A percentile compares a stretch with the other conserved stretches of the same genome.
Conservation (phyloP, 2,329 filamentous ascomycete genomes). For the Thermothelomyces thermophilus region DNA sequence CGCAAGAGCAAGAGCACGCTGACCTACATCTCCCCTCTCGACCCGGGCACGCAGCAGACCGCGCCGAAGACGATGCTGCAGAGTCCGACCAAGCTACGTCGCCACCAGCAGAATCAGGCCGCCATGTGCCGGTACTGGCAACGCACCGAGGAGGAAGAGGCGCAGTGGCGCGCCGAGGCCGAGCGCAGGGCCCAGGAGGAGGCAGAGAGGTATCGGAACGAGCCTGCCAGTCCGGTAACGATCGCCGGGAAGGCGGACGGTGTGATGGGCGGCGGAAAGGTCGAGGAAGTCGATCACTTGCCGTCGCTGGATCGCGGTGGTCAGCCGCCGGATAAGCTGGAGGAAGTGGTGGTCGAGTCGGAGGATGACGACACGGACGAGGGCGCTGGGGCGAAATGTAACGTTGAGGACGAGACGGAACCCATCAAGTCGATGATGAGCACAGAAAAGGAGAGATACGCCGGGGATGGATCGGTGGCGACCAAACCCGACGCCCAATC, state of each 20-base stretch:
- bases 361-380: slow-evolving; percentile 14
- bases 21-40: slow-evolving; percentile 24
- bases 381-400: slow-evolving; percentile 12
- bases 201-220: slow-evolving; percentile 23
- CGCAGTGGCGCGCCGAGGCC: slow-evolving; percentile 22
- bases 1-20: slow-evolving; percentile 26
- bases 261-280: slow-evolving; percentile 5
- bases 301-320: slow-evolving; percentile 4
- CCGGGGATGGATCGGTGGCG: background rate
- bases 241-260: background rate
- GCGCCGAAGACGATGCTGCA: slow-evolving; percentile 18
- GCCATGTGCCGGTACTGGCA: slow-evolving; percentile 27
- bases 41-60: slow-evolving; percentile 19
- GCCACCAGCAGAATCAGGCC: slow-evolving; percentile 25
- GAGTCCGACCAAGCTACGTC: slow-evolving; percentile 23
- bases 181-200: slow-evolving; percentile 22
- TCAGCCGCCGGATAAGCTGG: slow-evolving; percentile 11
- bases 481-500: background rate
- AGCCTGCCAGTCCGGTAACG: slow-evolving; percentile 19
- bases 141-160: slow-evolving; percentile 26
- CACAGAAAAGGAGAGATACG: background rate
- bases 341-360: slow-evolving; percentile 12
- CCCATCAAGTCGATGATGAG: background rate
- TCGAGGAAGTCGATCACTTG: slow-evolving; percentile 10
- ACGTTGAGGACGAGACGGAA: background rate